Percentiles rank a stretch among this genome's conserved stretches.
phyloP scores from a whole-genome alignment of 2,329 filamentous ascomycete genomes.

The Aschersonia sp. region DNA sequence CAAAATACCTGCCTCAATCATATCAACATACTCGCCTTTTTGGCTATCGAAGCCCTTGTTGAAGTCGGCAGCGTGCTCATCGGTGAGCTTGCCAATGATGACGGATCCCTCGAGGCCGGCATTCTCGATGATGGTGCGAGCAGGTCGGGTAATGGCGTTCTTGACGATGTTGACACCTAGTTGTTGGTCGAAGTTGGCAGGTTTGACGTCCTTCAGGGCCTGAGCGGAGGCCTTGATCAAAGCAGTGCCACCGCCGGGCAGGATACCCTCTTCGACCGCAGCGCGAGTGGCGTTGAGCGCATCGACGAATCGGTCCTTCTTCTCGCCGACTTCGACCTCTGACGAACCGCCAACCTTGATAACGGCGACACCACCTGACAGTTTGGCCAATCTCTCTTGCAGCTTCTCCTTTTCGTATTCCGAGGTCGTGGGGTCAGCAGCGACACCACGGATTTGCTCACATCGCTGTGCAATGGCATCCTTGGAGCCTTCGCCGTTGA shows the following conservation, averaged over 20 bases:
- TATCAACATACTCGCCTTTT: slow-evolving; percentile 97
- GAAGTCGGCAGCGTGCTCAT: slow-evolving; percentile 85
- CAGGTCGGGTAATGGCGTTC: slow-evolving; percentile 92
- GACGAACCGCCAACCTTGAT: slow-evolving; percentile 98
- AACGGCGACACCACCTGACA: slow-evolving; percentile 96
- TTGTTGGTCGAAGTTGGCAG: slow-evolving; percentile 96
- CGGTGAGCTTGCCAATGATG: slow-evolving; percentile 93
- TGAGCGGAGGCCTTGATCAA: slow-evolving; percentile 94
- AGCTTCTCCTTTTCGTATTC: slow-evolving; percentile 99
- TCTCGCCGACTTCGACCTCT: slow-evolving; percentile 97
- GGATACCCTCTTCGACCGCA: slow-evolving; percentile 97
- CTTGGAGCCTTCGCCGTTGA: slow-evolving; percentile 95
- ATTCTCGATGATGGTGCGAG: slow-evolving; percentile 94
- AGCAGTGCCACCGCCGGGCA: slow-evolving; percentile 95
- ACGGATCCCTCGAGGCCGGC: slow-evolving; percentile 92
- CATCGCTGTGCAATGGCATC: slow-evolving; percentile 87
- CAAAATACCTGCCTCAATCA: slow-evolving; percentile 93
- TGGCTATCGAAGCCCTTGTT: slow-evolving; percentile 96
- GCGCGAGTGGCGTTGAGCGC: slow-evolving; percentile 95
- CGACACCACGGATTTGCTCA: slow-evolving; percentile 97
- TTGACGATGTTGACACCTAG: slow-evolving; percentile 96
- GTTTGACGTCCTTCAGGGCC: slow-evolving; percentile 69
- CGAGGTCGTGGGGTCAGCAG: slow-evolving; percentile 82
- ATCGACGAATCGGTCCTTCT: slow-evolving; percentile 99
- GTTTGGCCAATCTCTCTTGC: slow-evolving; percentile 97